These are phyloP conservation scores for Mycosarcoma maydis DNA, from an alignment of 1,284 basidiomycete genomes.

Conservation along the genomic window DNA sequence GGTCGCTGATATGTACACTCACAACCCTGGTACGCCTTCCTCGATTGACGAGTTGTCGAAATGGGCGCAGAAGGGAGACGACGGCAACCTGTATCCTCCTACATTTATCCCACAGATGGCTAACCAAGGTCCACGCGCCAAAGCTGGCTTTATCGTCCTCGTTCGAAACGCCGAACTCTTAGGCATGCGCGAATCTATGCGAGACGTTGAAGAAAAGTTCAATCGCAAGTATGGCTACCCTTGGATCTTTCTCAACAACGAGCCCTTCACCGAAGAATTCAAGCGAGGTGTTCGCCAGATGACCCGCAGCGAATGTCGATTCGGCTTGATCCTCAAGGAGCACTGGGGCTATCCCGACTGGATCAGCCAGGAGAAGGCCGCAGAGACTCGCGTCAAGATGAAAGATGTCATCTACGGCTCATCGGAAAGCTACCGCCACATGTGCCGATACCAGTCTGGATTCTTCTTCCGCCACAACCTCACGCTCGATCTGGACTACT, in stretches of 20 bases:
- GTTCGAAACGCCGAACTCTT: constrained; percentile 66
- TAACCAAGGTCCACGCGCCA: constrained; percentile 61
- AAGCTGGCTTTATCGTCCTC: constrained; percentile 67
- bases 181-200: constrained; percentile 60
- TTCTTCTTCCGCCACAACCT: constrained; percentile 71
- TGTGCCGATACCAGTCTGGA: constrained; percentile 91
- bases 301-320: constrained; percentile 68
- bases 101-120: constrained; percentile 56
- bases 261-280: constrained; percentile 68
- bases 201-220: constrained; percentile 62
- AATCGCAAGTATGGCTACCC: constrained; percentile 67
- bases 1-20: constrained; percentile 57
- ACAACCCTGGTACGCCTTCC: constrained; percentile 45
- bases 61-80: constrained; percentile 54
- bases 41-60: constrained; percentile 57
- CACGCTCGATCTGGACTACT: constrained; percentile 83
- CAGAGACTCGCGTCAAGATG: constrained; percentile 75
- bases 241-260: constrained; percentile 68
- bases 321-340: constrained; percentile 82
- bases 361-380: constrained; percentile 73
- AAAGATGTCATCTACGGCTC: constrained; percentile 85
- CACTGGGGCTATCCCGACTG: constrained; percentile 87
- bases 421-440: constrained; percentile 72
- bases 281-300: constrained; percentile 64
- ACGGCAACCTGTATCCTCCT: constrained; percentile 64